These are phyloP conservation scores for Pseudocercospora vitis DNA, from an alignment of 2,329 filamentous ascomycete genomes.

Conservation along the genomic window DNA sequence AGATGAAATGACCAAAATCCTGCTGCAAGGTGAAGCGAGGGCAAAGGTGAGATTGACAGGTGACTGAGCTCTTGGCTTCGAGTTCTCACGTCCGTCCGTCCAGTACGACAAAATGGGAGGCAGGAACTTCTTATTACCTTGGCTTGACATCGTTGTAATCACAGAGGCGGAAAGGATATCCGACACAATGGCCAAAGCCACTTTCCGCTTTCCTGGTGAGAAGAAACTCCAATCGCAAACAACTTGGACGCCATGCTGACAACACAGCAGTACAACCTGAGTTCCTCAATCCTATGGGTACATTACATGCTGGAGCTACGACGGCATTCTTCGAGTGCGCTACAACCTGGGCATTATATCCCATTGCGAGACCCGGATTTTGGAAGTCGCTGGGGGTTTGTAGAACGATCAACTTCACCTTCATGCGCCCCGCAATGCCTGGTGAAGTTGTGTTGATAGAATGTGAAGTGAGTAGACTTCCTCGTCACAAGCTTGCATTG, in stretches of 20 bases:
- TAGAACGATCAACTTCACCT: slow-evolving; percentile 25
- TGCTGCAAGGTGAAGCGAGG: slow-evolving; percentile 19
- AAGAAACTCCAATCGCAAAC: not conserved
- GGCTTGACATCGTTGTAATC: slow-evolving; percentile 23
- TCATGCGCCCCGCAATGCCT: slow-evolving; percentile 25
- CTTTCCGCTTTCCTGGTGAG: slow-evolving; percentile 20
- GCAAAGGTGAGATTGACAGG: slow-evolving; percentile 11
- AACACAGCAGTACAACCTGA: slow-evolving; percentile 20
- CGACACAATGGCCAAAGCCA: slow-evolving; percentile 15
- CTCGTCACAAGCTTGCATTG: too few relatives aligned
- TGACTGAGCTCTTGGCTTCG: too few relatives aligned
- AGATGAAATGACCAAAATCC: slow-evolving; percentile 19
- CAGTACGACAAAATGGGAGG: slow-evolving; percentile 22
- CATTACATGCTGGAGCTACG: slow-evolving; percentile 26
- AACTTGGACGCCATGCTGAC: not conserved
- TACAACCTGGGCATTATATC: slow-evolving; percentile 22
- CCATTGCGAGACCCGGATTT: slow-evolving; percentile 22
- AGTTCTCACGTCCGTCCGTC: too few relatives aligned
- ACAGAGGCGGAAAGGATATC: slow-evolving; percentile 15
- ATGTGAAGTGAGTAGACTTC: slow-evolving; percentile 25
- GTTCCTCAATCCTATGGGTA: slow-evolving; percentile 28
- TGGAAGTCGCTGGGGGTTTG: slow-evolving; percentile 26
- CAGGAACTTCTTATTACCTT: slow-evolving; percentile 25
- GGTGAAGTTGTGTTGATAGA: slow-evolving; percentile 28
- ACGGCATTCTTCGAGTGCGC: slow-evolving; percentile 28